A percentile compares a stretch with the other conserved stretches of the same genome.
phyloP scores from a whole-genome alignment of 1,284 basidiomycete species.

The Ustilago vetiveriae region DNA sequence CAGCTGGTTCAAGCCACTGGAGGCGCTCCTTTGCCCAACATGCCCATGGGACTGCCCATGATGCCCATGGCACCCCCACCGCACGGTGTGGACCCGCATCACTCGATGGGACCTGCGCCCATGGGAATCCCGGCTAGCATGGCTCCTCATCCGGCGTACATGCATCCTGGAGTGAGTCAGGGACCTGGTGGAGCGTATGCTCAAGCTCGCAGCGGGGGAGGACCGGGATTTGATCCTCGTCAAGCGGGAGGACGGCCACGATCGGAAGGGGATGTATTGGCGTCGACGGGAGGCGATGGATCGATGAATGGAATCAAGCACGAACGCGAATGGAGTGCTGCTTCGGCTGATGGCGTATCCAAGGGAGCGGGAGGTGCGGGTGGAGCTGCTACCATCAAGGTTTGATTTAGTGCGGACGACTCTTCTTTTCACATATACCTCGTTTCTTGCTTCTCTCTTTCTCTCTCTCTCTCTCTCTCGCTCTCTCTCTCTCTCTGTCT shows the following conservation, averaged over 20 bases:
- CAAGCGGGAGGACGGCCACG: conserved; percentile 17
- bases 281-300: conserved; percentile 1
- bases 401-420: too few relatives aligned
- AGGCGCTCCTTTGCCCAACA: conserved; percentile 23
- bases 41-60: conserved; percentile 33
- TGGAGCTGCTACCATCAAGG: conserved; percentile 8
- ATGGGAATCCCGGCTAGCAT: conserved; percentile 36
- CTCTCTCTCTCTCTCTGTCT: too few relatives aligned
- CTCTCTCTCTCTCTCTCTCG: too few relatives aligned
- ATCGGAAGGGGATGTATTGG: conserved; percentile 22
- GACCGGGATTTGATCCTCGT: conserved; percentile 10
- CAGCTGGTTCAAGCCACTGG: conserved; percentile 57
- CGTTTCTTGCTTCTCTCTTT: too few relatives aligned
- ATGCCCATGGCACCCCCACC: conserved; percentile 30
- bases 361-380: neutral
- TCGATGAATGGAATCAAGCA: conserved; percentile 10
- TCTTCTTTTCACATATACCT: too few relatives aligned
- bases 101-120: conserved; percentile 19
- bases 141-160: conserved; percentile 48
- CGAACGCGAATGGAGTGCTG: conserved; percentile 34
- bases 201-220: conserved; percentile 14
- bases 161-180: conserved; percentile 39
- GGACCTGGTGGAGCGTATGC: conserved; percentile 32
- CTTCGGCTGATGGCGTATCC: conserved; percentile 3
- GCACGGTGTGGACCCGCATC: conserved; percentile 26